Evolutionary conservation across 2,329 filamentous ascomycete species (phyloP), one percentile per base, ranked within the genome.

Genomic region (Clathrospora elynae): DNA sequence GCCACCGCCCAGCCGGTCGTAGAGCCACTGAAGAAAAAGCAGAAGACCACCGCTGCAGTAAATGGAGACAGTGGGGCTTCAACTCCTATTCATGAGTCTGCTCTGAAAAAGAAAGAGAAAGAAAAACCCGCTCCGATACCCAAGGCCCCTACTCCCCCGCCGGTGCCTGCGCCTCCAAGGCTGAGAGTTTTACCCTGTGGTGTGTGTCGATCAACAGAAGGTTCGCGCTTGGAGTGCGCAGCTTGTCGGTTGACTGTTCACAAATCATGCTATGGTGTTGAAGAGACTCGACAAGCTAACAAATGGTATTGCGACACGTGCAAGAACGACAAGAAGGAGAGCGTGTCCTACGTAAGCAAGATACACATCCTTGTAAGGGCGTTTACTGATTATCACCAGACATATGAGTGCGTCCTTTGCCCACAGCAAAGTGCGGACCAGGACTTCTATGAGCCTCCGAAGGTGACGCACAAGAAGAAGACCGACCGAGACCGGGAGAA

Each of bases 271-370:
- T 99, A 97, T 65, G 93, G 93, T n/a, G 79, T 97, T 20, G 83
- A 86, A 31, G 83, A 86, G 35, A 72, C 71, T 42, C 82, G 88
- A 28, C 79, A 83, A 20, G 81, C 79, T 30, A 59, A 59, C 42
- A 95, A 95, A 71, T 99, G 93, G 93, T 82, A 86, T 26, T 99
- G 93, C 70, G 93, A 97, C 71, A 95, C 91, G 81, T 99, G 93
- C 71, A 78, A 84, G 24, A 99, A 99, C 64, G 93, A 99, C 66
- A 90, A 90, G 67, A 92, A 86, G 61, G 90, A 92, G 4, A 85
- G 89, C 55, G 86, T 95, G 30, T 96, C 93, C n/a, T 92, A 95
- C 44, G 86, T 88, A 78, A 68, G 84, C 77, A 19, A 16, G 19
- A 23, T 17, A 18, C 11, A 9, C 16, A 29, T 18, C 12, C 1